Percentiles rank a stretch among this genome's conserved stretches.
Conservation (phyloP, 164 flowering plant species). For the Platanus orientalis region DNA sequence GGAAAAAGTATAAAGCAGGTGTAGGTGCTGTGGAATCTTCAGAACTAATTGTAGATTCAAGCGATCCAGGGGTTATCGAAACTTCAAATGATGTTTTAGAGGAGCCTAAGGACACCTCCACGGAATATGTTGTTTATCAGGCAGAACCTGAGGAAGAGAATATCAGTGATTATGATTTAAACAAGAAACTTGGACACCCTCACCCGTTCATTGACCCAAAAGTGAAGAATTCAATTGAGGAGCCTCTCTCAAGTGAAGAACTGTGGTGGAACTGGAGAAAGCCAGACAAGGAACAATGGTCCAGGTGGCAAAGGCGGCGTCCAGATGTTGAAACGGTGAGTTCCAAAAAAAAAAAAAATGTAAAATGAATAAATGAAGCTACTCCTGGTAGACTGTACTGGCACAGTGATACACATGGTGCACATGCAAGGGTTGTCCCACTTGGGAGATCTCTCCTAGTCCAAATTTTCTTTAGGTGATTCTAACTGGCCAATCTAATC, state of each 20-base stretch:
- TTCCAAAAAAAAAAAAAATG: not conserved
- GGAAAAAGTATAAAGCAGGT: slow-evolving; percentile 56
- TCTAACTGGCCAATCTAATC: no score
- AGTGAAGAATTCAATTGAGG: slow-evolving; percentile 55
- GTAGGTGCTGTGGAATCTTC: slow-evolving; percentile 39
- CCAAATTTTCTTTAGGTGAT: no score
- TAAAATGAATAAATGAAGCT: not conserved
- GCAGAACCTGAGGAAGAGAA: slow-evolving; percentile 51
- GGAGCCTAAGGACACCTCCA: slow-evolving; percentile 44
- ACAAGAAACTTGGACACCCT: slow-evolving; percentile 76
- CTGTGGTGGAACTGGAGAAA: slow-evolving; percentile 99
- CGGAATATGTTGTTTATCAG: slow-evolving; percentile 78
- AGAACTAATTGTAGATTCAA: slow-evolving; percentile 29
- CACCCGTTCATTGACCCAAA: slow-evolving; percentile 88
- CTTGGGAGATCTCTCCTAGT: not conserved
- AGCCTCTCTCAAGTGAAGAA: slow-evolving; percentile 69
- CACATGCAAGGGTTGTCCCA: not conserved
- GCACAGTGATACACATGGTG: not conserved
- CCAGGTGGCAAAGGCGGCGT: slow-evolving; percentile 89
- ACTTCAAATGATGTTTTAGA: slow-evolving; percentile 33
- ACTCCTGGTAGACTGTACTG: not conserved
- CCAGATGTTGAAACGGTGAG: slow-evolving; percentile 93
- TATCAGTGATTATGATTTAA: slow-evolving; percentile 50
- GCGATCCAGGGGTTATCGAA: slow-evolving; percentile 34
- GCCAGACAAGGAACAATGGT: slow-evolving; percentile 84